These are phyloP conservation scores for Schizophyllum amplum DNA, from an alignment of 1,284 basidiomycete genomes.

Conservation along the genomic window DNA sequence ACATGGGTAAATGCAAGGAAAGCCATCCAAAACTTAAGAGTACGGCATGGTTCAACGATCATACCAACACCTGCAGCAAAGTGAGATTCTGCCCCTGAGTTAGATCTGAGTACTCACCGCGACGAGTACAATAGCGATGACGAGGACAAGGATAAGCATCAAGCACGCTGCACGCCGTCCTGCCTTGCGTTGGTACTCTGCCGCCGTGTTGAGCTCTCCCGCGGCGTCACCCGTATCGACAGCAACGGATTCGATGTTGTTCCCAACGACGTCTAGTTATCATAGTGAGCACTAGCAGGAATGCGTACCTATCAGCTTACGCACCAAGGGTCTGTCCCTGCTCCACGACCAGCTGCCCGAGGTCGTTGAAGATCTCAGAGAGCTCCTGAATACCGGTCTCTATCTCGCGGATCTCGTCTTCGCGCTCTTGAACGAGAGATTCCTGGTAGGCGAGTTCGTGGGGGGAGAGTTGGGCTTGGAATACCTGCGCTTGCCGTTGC, in stretches of 20 bases:
- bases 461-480: slow-evolving; percentile 72
- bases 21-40: too few relatives aligned
- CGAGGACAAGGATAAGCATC: slow-evolving; percentile 81
- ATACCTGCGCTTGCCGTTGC: slow-evolving; percentile 63
- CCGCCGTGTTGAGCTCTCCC: slow-evolving; percentile 83
- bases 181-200: slow-evolving; percentile 93
- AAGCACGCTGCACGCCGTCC: slow-evolving; percentile 87
- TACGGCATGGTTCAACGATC: too few relatives aligned
- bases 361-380: slow-evolving; percentile 94
- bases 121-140: slow-evolving; percentile 84
- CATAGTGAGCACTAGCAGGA: not conserved
- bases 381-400: slow-evolving; percentile 96
- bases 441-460: slow-evolving; percentile 96
- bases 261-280: slow-evolving; percentile 86
- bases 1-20: too few relatives aligned
- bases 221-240: slow-evolving; percentile 82
- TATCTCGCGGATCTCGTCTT: slow-evolving; percentile 93
- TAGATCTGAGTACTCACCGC: slow-evolving; percentile 62
- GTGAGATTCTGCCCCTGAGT: too few relatives aligned
- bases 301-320: slow-evolving; percentile 19
- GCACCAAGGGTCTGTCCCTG: slow-evolving; percentile 92
- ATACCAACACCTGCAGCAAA: not conserved
- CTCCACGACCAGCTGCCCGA: slow-evolving; percentile 91
- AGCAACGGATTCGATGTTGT: slow-evolving; percentile 85
- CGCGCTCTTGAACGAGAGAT: slow-evolving; percentile 90